Conservation (phyloP, 352 stramenopile genomes). For the Phytophthora citrophthora region DNA sequence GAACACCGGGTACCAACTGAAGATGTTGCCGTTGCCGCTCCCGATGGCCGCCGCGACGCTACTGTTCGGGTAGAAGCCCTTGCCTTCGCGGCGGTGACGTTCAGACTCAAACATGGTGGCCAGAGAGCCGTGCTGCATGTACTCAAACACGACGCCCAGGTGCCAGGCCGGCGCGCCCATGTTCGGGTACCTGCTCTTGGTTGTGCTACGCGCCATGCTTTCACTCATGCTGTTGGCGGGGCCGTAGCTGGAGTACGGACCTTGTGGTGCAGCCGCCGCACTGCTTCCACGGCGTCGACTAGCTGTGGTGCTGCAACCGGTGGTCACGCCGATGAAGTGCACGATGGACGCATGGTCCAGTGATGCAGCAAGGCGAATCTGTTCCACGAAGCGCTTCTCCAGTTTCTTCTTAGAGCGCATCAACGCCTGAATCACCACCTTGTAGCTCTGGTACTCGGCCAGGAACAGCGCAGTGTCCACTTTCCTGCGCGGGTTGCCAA, state of each 20-base stretch:
- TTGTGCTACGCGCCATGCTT: conserved; percentile 5
- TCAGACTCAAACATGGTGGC: conserved; percentile 65
- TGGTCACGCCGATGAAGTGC: conserved; percentile 82
- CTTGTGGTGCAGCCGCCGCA: conserved; percentile 5
- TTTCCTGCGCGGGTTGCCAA: conserved; percentile 29
- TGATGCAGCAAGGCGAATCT: conserved; percentile 65
- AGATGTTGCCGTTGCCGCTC: conserved; percentile 55
- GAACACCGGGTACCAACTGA: conserved; percentile 60
- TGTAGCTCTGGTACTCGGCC: conserved; percentile 75
- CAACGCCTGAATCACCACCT: conserved; percentile 72
- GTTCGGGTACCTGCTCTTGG: conserved; percentile 34
- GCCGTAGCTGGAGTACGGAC: conserved; percentile 21
- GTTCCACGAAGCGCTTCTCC: conserved; percentile 69
- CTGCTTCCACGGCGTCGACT: conserved; percentile 39
- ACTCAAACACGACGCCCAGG: conserved; percentile 78
- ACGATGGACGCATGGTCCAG: conserved; percentile 76
- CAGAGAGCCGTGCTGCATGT: conserved; percentile 73
- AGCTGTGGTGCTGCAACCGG: conserved; percentile 48
- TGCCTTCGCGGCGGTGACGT: conserved; percentile 62
- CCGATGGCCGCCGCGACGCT: conserved; percentile 40
- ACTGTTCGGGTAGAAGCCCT: conserved; percentile 47
- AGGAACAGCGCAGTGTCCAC: conserved; percentile 48
- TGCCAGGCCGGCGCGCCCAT: conserved; percentile 57
- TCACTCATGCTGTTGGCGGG: conserved; percentile 31
- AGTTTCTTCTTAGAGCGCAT: conserved; percentile 55